Evolutionary conservation across 371 early-diverging fungal species (phyloP), one percentile per base, ranked within the genome.

Genomic region (Fennellomyces sp.): DNA sequence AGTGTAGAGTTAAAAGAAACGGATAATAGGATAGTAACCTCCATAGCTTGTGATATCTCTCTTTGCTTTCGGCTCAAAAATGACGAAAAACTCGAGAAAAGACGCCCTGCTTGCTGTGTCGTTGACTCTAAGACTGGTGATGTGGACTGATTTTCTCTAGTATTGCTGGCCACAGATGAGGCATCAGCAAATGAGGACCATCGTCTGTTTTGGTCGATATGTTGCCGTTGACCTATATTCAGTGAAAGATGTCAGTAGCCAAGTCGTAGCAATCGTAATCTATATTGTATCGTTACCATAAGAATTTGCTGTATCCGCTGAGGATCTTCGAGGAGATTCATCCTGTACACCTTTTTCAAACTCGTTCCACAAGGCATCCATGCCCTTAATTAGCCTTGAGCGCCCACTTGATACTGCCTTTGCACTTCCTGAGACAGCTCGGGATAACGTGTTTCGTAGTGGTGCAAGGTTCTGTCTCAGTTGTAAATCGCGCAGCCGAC

Each of bases 391-490:
- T 13, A 84, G 50, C 21, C 77, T 60, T 7, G 73, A 76, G 27
- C 79, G 54, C 12, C 86, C 87, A n/a, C 75, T 78, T 1, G 83
- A 77, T 8, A 80, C 65, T 0, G 74, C 81, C 30, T 73, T 72
- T 0, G 73, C 72, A 17, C 86, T 83, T 1, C 83, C 80, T 1
- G 86, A 75, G 71, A 88, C 72, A 3, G 88, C 88, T 52, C 82
- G 83, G 3, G 78, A 79, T 17, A 91, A 61, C 5, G 86, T 83
- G 29, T 86, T 80, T 54, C 85, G 81, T 25, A 88, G 60, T 0
- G 88, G 88, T 2, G 78, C 80, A 25, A 88, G 55, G 33, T 81
- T 85, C 60, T 85, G 83, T 31, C 85, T 83, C 13, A 91, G 61
- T 42, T 81, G 75, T 55, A 87, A 72, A 59, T 85, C 85, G 47